Conservation (phyloP, 306 rosid species). For the Adenanthera pavonina region DNA sequence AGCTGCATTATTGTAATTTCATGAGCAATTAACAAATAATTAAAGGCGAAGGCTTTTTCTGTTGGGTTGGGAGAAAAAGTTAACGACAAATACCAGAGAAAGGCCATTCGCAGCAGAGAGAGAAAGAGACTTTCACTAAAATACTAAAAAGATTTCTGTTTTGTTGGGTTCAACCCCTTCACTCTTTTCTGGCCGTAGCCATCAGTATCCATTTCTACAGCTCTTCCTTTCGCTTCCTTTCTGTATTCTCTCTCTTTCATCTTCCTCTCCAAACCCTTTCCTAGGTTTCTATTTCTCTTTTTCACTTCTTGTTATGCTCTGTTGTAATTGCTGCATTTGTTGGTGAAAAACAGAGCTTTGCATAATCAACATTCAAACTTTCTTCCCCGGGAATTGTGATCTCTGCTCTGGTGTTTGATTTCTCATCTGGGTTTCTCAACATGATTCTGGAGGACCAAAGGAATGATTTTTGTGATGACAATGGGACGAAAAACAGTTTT, state of each 20-base stretch:
- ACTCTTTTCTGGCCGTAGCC: constrained; percentile 55
- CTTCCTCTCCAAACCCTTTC: constrained; percentile 17
- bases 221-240: constrained; percentile 46
- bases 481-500: constrained; percentile 50
- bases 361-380: constrained; percentile 42
- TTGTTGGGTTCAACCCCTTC: constrained; percentile 62
- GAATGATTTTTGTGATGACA: constrained; percentile 39
- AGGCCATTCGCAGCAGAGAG: constrained; percentile 35
- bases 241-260: constrained; percentile 33
- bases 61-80: constrained; percentile 55
- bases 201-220: constrained; percentile 59
- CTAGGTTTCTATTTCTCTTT: constrained; percentile 11
- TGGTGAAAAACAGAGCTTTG: constrained; percentile 30
- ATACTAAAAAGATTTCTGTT: constrained; percentile 53
- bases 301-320: constrained; percentile 10
- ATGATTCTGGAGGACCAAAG: constrained; percentile 66
- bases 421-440: constrained; percentile 40
- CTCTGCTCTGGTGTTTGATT: constrained; percentile 30
- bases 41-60: constrained; percentile 46
- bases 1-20: constrained; percentile 44
- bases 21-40: constrained; percentile 39
- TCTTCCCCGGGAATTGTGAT: constrained; percentile 31
- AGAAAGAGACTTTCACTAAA: constrained; percentile 46
- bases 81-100: constrained; percentile 51
- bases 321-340: background rate